Conservation (phyloP, 352 stramenopile species). For the Phytophthora sojae region DNA sequence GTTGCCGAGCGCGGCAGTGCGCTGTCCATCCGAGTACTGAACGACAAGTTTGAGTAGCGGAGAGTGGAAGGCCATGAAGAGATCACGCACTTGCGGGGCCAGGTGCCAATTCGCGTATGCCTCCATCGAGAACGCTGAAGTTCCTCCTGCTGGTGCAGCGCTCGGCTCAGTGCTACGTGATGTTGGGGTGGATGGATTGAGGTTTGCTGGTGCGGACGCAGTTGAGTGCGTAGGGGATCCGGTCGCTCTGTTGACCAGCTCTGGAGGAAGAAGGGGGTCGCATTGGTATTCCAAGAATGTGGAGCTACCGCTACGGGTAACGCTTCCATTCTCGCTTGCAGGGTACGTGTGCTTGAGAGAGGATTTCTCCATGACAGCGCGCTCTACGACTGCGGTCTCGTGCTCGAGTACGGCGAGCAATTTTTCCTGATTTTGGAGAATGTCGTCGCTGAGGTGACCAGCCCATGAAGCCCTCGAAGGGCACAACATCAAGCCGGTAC, state of each 20-base stretch:
- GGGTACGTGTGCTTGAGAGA: slow-evolving; percentile 77
- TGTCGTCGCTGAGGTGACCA: slow-evolving; percentile 76
- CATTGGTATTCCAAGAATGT: slow-evolving; percentile 74
- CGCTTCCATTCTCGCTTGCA: slow-evolving; percentile 31
- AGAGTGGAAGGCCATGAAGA: slow-evolving; percentile 64
- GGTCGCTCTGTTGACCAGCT: slow-evolving; percentile 17
- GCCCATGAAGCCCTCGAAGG: slow-evolving; percentile 50
- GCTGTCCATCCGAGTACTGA: slow-evolving; percentile 64
- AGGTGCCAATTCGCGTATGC: slow-evolving; percentile 63
- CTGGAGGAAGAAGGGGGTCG: slow-evolving; percentile 59
- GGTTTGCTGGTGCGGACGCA: slow-evolving; percentile 2
- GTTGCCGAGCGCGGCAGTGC: slow-evolving; percentile 43
- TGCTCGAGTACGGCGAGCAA: slow-evolving; percentile 79
- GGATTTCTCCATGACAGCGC: slow-evolving; percentile 83
- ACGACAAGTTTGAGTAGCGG: slow-evolving; percentile 62
- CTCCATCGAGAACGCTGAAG: slow-evolving; percentile 24
- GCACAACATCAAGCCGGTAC: slow-evolving; percentile 22
- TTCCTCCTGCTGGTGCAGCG: slow-evolving; percentile 1
- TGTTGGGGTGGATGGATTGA: slow-evolving; percentile 2
- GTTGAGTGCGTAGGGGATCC: slow-evolving; percentile 21
- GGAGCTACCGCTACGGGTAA: slow-evolving; percentile 17
- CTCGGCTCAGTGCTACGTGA: slow-evolving; percentile 4
- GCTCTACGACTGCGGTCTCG: slow-evolving; percentile 79
- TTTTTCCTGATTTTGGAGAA: slow-evolving; percentile 86
- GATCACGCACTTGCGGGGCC: slow-evolving; percentile 61